A percentile compares a stretch with the other conserved stretches of the same genome.
These are phyloP conservation scores for Aspergillus eucalypticola DNA, from an alignment of 2,329 filamentous ascomycete genomes.

Conservation along the genomic window DNA sequence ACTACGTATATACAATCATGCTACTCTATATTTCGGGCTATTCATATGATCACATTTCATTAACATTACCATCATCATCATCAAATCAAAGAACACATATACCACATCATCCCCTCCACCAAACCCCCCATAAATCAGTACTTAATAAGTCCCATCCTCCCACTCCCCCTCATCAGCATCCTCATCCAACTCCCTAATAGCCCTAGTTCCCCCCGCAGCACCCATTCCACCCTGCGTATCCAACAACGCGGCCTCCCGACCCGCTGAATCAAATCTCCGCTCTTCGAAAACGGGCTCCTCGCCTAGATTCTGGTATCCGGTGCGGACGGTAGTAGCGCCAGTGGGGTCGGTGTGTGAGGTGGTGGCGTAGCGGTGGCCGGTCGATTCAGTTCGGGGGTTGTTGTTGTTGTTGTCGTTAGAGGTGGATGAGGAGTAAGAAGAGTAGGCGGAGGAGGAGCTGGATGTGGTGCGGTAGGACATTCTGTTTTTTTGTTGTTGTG, in stretches of 20 bases:
- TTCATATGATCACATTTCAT: not conserved
- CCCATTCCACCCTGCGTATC: not conserved
- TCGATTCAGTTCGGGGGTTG: not conserved
- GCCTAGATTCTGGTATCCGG: constrained; percentile 8
- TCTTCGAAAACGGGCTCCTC: constrained; percentile 1
- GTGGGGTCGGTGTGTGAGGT: constrained; percentile 2
- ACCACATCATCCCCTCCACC: not conserved
- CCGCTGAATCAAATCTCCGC: not conserved
- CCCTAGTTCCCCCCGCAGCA: not conserved
- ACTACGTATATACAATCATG: too few relatives aligned
- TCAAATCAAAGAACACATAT: not conserved
- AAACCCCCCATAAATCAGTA: not conserved
- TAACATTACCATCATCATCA: not conserved
- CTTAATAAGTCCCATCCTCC: not conserved
- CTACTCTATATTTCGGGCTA: too few relatives aligned
- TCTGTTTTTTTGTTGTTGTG: not conserved
- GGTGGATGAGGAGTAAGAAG: not conserved
- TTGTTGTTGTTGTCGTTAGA: not conserved
- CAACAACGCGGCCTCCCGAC: not conserved
- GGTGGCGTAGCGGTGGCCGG: not conserved
- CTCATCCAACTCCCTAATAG: not conserved
- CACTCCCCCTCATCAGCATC: not conserved
- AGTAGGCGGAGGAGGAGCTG: constrained; percentile 2
- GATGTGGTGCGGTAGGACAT: constrained; percentile 5
- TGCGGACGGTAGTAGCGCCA: not conserved